phyloP scores from a whole-genome alignment of 768 basidiomycete species.

The Xerocomus spinulosus region DNA sequence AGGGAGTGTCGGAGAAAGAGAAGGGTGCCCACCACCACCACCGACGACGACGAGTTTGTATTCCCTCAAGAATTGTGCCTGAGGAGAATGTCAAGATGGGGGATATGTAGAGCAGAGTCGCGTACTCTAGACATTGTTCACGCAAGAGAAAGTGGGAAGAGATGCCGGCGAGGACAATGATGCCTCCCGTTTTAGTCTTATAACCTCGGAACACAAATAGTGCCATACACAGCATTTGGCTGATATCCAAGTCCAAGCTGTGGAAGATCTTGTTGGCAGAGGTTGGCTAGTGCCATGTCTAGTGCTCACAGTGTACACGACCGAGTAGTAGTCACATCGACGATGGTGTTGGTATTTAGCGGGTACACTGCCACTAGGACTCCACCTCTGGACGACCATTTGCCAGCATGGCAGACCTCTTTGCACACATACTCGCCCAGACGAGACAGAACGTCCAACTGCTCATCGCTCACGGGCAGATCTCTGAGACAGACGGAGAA shows the following conservation, averaged over 20 bases:
- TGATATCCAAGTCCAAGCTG: too few species aligned
- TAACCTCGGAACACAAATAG: conserved; percentile 21
- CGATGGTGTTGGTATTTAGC: too few species aligned
- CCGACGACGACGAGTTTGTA: conserved; percentile 99
- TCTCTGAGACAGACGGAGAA: conserved; percentile 37
- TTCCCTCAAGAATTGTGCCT: conserved; percentile 91
- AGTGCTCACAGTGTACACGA: too few species aligned
- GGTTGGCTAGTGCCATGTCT: too few species aligned
- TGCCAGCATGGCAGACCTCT: conserved; percentile 24
- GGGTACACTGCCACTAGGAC: too few species aligned
- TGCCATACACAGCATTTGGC: conserved; percentile 14
- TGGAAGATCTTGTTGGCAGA: too few species aligned
- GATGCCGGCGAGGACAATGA: conserved; percentile 1
- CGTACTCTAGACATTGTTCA: conserved; percentile 31
- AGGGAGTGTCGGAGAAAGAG: conserved; percentile 22
- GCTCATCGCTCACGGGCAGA: conserved; percentile 39
- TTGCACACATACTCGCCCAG: conserved; percentile 41
- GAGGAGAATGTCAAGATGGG: conserved; percentile 3
- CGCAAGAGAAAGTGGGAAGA: conserved; percentile 5
- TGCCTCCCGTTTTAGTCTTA: conserved; percentile 10
- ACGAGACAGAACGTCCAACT: conserved; percentile 45
- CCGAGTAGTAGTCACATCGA: too few species aligned
- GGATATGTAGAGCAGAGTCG: not conserved
- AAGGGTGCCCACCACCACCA: conserved; percentile 74
- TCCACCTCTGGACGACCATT: too few species aligned